Evolutionary conservation across 73 alveolate species (phyloP).

Genomic region (Symbiodinium natans): DNA sequence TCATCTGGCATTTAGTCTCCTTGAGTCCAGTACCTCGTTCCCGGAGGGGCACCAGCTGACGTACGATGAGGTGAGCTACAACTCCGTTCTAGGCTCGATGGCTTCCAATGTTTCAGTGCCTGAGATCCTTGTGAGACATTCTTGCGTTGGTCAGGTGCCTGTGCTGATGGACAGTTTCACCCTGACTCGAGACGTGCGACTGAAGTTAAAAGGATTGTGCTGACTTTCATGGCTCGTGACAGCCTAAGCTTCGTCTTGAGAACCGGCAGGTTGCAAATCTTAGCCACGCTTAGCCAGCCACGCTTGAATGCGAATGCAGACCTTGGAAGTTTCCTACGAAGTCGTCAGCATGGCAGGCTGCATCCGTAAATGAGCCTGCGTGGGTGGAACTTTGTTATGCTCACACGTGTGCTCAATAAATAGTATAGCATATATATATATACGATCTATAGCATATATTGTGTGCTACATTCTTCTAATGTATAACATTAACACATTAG

Average conservation of each 20-base stretch:
- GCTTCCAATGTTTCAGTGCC: neutral
- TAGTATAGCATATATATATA: no score
- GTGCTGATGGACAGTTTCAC: slow-evolving; percentile 14
- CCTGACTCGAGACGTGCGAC: neutral
- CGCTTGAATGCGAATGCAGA: neutral
- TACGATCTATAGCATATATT: no score
- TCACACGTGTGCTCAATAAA: no score
- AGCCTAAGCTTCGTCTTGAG: no score
- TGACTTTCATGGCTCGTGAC: no score
- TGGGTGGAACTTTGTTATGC: neutral
- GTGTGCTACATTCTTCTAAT: no score
- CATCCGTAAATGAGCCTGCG: neutral
- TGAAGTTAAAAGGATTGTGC: no score
- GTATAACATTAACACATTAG: no score
- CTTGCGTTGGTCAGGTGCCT: neutral
- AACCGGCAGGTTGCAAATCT: neutral
- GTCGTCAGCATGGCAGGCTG: slow-evolving; percentile 71
- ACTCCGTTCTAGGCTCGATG: neutral
- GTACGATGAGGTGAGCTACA: neutral
- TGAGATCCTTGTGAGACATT: neutral
- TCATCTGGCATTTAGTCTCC: no score
- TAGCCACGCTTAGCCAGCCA: neutral
- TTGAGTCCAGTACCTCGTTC: neutral
- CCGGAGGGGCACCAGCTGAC: neutral
- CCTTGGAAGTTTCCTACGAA: slow-evolving; percentile 78